phyloP scores from a whole-genome alignment of 495 filamentous ascomycete species.

The Glonium stellatum region DNA sequence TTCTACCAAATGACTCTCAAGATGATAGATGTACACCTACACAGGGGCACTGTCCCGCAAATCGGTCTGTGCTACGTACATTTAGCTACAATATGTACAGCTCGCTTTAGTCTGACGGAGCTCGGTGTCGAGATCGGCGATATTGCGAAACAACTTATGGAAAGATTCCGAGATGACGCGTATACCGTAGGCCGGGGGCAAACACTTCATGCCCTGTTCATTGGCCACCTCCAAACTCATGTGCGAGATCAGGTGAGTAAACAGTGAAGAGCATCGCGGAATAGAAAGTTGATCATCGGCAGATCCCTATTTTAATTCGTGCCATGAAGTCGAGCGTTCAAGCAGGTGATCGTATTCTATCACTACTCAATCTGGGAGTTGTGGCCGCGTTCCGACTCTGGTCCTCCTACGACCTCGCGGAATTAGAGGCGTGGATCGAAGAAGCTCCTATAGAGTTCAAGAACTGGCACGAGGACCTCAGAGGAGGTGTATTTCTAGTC shows the following conservation, averaged over 20 bases:
- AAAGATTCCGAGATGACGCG: conserved; percentile 54
- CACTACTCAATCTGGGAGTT: conserved; percentile 66
- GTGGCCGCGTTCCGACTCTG: conserved; percentile 65
- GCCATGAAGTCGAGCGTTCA: conserved; percentile 64
- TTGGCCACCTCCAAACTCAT: conserved; percentile 63
- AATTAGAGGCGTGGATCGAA: conserved; percentile 66
- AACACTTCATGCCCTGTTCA: conserved; percentile 65
- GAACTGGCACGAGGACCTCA: conserved; percentile 66
- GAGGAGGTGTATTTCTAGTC: conserved; percentile 68
- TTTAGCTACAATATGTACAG: conserved; percentile 63
- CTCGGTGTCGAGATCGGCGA: conserved; percentile 60
- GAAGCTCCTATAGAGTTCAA: conserved; percentile 70
- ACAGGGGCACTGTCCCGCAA: conserved; percentile 61
- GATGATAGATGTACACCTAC: conserved; percentile 63
- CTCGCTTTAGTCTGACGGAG: conserved; percentile 64
- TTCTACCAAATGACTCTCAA: conserved; percentile 72
- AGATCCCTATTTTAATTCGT: conserved; percentile 54
- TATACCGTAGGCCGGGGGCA: conserved; percentile 65
- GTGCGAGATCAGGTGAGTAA: conserved; percentile 43
- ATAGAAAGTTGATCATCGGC: not conserved
- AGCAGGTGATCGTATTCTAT: conserved; percentile 67
- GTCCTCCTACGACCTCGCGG: conserved; percentile 65
- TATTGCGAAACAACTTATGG: conserved; percentile 58
- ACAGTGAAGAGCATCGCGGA: not conserved
- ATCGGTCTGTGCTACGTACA: conserved; percentile 70